Evolutionary conservation across 2,329 filamentous ascomycete genomes (phyloP).

Genomic region (Thermothelomyces thermophilus): DNA sequence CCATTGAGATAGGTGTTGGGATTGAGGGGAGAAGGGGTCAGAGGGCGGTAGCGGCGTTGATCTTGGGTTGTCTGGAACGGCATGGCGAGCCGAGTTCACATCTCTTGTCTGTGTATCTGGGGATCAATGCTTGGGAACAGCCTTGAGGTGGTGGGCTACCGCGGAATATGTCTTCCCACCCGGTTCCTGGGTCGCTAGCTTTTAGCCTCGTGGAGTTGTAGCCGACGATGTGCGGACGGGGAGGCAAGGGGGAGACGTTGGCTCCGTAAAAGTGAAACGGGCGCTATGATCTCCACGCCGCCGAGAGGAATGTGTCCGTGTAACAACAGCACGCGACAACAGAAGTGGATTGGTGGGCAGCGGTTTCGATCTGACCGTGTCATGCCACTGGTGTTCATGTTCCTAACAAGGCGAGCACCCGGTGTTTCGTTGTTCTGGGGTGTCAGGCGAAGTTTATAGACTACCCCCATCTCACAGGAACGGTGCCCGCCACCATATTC

Average conservation of each 20-base stretch:
- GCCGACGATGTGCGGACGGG: too few relatives aligned
- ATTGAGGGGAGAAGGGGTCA: constrained; percentile 29
- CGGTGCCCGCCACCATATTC: too few relatives aligned
- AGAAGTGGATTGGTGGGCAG: neutral
- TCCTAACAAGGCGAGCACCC: too few relatives aligned
- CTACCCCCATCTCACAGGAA: too few relatives aligned
- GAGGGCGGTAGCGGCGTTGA: constrained; percentile 20
- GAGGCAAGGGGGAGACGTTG: neutral
- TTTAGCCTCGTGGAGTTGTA: too few relatives aligned
- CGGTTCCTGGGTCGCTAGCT: too few relatives aligned
- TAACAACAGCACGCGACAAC: neutral
- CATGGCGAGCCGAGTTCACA: neutral
- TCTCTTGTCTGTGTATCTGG: too few relatives aligned
- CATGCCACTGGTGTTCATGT: neutral
- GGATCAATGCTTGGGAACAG: too few relatives aligned
- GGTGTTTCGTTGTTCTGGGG: too few relatives aligned
- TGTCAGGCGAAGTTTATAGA: too few relatives aligned
- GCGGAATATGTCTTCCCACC: too few relatives aligned
- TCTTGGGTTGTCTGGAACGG: neutral
- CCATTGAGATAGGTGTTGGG: constrained; percentile 16
- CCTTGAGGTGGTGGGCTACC: too few relatives aligned
- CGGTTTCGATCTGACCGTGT: neutral
- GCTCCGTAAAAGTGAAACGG: constrained; percentile 4
- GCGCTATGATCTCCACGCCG: constrained; percentile 4
- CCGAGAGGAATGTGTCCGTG: constrained; percentile 1